Evolutionary conservation across 1,284 basidiomycete species (phyloP), one percentile per base, ranked within the genome.

Genomic region (Trichosporon sp.): DNA sequence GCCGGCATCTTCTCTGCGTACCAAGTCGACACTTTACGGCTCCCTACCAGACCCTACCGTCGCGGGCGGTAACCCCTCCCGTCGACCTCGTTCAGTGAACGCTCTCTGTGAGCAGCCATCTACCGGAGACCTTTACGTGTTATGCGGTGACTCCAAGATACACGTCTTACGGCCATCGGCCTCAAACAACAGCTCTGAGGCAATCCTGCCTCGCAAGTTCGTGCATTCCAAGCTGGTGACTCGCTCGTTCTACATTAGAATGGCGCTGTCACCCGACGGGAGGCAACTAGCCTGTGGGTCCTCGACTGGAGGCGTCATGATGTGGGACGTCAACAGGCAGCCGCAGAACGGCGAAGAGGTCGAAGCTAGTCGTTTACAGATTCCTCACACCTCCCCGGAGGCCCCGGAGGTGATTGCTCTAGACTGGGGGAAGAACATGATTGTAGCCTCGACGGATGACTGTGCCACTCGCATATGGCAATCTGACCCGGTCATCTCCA

Each of bases 341-440:
- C 31, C 59, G 2, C 67, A 43, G 65, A 59, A 11, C 43, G 38
- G 32, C n/a, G 59, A 21, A 12, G 32, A 63, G 2, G 35, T 37
- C 6, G 31, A 63, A 31, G 59, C 59, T 8, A 10, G 16, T 8
- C 31, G 31, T 4, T 12, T 63, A 31, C 14, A 37, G n/a, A 35
- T 72, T 43, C 32, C 37, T 19, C 43, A 37, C 7, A 35, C 48
- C 32, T 32, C n/a, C 8, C 14, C 46, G 2, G 64, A 68, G 1
- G 21, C 32, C 63, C 72, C 78, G 5, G 81, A 84, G 69, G 78
- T 84, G 0, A 75, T 78, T 8, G 81, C 82, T 1, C 76, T 84
- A 0, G 84, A 83, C 72, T 82, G 81, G 81, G 84, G 78, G 5
- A 77, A 78, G 59, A 82, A 83, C 69, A 79, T 82, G 77, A 81